Conservation (phyloP, 139 green algal genomes). For the Chlorella sp. region DNA sequence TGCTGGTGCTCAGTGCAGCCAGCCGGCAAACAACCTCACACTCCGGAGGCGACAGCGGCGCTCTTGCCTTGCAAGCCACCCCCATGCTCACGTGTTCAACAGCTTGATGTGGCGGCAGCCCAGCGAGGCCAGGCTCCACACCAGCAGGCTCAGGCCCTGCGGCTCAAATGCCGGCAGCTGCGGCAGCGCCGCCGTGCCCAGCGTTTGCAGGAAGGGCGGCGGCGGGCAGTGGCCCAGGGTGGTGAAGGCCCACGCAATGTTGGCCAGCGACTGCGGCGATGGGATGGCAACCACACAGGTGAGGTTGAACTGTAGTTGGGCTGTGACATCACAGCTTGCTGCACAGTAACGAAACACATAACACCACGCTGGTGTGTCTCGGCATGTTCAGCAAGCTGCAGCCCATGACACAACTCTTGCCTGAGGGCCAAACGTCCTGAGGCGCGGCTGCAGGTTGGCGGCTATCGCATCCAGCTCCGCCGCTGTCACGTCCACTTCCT, state of each 20-base stretch:
- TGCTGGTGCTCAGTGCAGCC: not conserved
- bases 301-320: not conserved
- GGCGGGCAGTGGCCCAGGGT: constrained; percentile 28
- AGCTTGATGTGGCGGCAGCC: constrained; percentile 24
- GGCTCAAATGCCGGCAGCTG: constrained; percentile 34
- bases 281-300: not conserved
- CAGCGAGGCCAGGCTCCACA: constrained; percentile 39
- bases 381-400: not conserved
- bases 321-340: no score
- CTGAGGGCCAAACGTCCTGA: constrained; percentile 21
- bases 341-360: no score
- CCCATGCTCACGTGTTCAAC: not conserved
- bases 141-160: constrained; percentile 36
- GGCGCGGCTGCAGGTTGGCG: constrained; percentile 13
- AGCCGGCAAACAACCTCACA: not conserved
- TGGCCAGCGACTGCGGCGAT: constrained; percentile 15
- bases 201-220: constrained; percentile 8
- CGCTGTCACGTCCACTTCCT: not conserved
- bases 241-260: constrained; percentile 37
- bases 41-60: not conserved
- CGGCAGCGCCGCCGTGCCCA: constrained; percentile 13
- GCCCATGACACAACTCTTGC: not conserved
- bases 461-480: constrained; percentile 18
- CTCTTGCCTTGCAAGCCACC: no score
- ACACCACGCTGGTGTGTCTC: no score